Conservation (phyloP, 1,139 yeast species). For the Yamadazyma siamensis region DNA sequence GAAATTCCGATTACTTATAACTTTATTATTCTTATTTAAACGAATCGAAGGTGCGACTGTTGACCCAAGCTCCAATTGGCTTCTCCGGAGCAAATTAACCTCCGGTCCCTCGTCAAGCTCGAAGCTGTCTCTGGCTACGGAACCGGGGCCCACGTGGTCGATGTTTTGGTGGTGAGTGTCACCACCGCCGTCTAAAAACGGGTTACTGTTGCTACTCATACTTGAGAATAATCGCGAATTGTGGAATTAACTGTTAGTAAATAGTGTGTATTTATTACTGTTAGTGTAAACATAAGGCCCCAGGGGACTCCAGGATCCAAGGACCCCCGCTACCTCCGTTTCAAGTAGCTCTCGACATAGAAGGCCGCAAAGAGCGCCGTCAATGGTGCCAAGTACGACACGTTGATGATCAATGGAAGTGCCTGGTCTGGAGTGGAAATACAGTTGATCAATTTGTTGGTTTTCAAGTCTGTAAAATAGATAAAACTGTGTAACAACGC, state of each 20-base stretch:
- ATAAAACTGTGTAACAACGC: constrained; percentile 64
- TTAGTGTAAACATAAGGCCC: too few relatives aligned
- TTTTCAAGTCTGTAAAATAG: constrained; percentile 51
- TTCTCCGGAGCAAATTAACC: constrained; percentile 4
- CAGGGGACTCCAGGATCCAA: too few relatives aligned
- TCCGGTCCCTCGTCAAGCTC: constrained; percentile 4
- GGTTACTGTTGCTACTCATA: too few relatives aligned
- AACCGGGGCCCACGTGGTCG: neutral
- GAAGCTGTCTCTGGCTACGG: constrained; percentile 2
- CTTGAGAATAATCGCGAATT: too few relatives aligned
- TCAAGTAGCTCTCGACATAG: constrained; percentile 62
- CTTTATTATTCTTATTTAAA: constrained; percentile 10
- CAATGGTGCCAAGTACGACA: constrained; percentile 65
- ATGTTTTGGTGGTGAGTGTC: constrained; percentile 2
- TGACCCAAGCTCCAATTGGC: too few relatives aligned
- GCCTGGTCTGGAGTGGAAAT: constrained; percentile 61
- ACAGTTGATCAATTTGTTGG: constrained; percentile 49
- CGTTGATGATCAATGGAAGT: constrained; percentile 60
- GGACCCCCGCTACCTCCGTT: constrained; percentile 14
- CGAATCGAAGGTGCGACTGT: constrained; percentile 4
- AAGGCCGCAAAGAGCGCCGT: constrained; percentile 69
- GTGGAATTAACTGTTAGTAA: too few relatives aligned
- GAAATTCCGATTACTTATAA: constrained; percentile 9
- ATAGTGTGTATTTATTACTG: too few relatives aligned
- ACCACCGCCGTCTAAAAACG: neutral